Conservation (phyloP, 176 grass and related monocot species). For the Saccharum spontaneum region DNA sequence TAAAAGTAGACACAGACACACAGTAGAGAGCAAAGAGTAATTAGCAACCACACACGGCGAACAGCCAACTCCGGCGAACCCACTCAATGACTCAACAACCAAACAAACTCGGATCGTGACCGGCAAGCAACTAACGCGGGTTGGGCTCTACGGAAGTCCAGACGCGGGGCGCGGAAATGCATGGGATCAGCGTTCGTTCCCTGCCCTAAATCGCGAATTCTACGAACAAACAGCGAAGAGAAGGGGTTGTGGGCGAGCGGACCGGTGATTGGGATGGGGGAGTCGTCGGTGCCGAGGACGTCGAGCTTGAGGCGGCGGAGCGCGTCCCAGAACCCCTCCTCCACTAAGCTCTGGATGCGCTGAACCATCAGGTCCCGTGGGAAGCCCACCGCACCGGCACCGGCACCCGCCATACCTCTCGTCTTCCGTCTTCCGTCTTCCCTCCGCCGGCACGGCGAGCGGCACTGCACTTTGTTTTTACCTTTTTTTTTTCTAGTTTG, state of each 20-base stretch:
- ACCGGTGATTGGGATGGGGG: conserved; percentile 68
- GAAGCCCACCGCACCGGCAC: not conserved
- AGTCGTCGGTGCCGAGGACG: conserved; percentile 76
- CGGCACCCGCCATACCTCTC: not conserved
- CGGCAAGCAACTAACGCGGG: not conserved
- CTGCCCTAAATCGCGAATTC: not conserved
- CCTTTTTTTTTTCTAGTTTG: not conserved
- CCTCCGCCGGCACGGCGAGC: conserved; percentile 4
- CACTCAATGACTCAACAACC: not conserved
- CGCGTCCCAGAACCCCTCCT: conserved; percentile 52
- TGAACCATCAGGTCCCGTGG: conserved; percentile 4
- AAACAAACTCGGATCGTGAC: not conserved
- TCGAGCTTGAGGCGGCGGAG: conserved; percentile 80
- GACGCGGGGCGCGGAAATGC: not conserved
- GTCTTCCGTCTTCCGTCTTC: not conserved
- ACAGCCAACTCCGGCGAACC: not conserved
- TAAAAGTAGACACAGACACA: not conserved
- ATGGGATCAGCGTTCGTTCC: not conserved
- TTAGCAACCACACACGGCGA: not conserved
- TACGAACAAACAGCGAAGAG: not conserved
- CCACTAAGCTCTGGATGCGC: conserved; percentile 11
- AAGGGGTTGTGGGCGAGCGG: not conserved
- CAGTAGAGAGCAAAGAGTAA: not conserved
- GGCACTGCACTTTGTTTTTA: not conserved
- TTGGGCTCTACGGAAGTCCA: not conserved